A percentile compares a stretch with the other conserved stretches of the same genome.
phyloP scores from a whole-genome alignment of 805 yeast species.

The Candida yuanshanica region DNA sequence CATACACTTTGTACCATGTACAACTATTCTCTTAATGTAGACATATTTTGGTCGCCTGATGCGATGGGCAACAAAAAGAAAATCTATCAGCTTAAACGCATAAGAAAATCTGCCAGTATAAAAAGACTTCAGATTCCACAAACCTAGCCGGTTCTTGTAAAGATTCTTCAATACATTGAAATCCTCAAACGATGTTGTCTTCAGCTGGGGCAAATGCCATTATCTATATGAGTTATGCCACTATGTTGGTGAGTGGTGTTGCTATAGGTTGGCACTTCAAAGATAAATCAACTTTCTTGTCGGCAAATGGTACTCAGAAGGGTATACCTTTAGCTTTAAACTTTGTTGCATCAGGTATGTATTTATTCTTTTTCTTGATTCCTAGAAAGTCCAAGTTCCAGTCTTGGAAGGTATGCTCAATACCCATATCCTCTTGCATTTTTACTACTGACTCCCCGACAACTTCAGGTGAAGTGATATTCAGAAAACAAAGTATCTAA shows the following conservation, averaged over 20 bases:
- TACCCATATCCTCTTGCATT: constrained; percentile 1
- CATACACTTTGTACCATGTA: no score
- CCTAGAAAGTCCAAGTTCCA: constrained; percentile 30
- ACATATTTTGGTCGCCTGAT: not conserved
- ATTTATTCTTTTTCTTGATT: constrained; percentile 8
- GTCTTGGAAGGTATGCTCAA: constrained; percentile 49
- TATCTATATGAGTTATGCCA: constrained; percentile 54
- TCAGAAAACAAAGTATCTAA: constrained; percentile 11
- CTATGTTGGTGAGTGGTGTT: constrained; percentile 48
- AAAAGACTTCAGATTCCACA: not conserved
- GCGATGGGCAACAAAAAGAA: not conserved
- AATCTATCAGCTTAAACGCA: not conserved
- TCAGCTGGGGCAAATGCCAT: constrained; percentile 57
- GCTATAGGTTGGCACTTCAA: constrained; percentile 55
- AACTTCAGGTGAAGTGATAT: constrained; percentile 10
- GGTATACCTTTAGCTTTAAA: constrained; percentile 81
- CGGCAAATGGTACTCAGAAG: constrained; percentile 74
- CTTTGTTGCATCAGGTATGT: constrained; percentile 87
- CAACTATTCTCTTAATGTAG: not conserved
- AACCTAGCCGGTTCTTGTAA: no score
- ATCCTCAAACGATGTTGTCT: constrained; percentile 32
- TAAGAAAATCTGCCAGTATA: not conserved
- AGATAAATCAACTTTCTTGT: constrained; percentile 51
- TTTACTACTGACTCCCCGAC: not conserved
- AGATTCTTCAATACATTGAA: not conserved